Evolutionary conservation across 1,284 basidiomycete genomes (phyloP).

Genomic region (Nidula niveotomentosa): DNA sequence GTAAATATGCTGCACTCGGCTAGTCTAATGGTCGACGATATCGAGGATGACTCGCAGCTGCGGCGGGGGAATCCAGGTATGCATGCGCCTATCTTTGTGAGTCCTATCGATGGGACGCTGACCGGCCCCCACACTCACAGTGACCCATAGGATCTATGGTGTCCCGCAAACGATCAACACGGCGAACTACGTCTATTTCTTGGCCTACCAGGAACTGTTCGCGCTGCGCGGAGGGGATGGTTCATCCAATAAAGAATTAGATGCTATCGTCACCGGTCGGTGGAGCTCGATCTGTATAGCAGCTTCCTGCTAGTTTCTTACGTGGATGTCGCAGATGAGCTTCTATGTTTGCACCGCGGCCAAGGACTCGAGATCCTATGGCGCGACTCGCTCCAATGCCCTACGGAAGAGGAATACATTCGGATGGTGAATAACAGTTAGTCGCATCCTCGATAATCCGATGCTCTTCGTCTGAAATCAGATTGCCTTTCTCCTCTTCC

Average conservation of each 20-base stretch:
- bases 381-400: slow-evolving; percentile 91
- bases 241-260: slow-evolving; percentile 41
- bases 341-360: too few species aligned
- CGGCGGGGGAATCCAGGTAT: slow-evolving; percentile 83
- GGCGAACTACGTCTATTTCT: slow-evolving; percentile 96
- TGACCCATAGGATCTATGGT: slow-evolving; percentile 95
- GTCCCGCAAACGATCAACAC: slow-evolving; percentile 97
- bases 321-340: slow-evolving; percentile 57
- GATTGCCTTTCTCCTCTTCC: too few species aligned
- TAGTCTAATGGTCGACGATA: slow-evolving; percentile 97
- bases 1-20: slow-evolving; percentile 96
- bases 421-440: slow-evolving; percentile 96
- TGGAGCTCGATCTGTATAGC: slow-evolving; percentile 1
- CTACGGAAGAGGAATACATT: slow-evolving; percentile 94
- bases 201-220: slow-evolving; percentile 80
- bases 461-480: too few species aligned
- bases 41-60: slow-evolving; percentile 94
- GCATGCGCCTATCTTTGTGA: too few species aligned
- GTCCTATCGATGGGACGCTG: too few species aligned
- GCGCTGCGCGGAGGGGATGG: slow-evolving; percentile 44
- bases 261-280: slow-evolving; percentile 68
- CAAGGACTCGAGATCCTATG: slow-evolving; percentile 95
- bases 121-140: too few species aligned
- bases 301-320: neutral
- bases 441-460: slow-evolving; percentile 17